Evolutionary conservation across 2,329 filamentous ascomycete species (phyloP), one percentile per base, ranked within the genome.

Genomic region (Fusarium coffeatum): DNA sequence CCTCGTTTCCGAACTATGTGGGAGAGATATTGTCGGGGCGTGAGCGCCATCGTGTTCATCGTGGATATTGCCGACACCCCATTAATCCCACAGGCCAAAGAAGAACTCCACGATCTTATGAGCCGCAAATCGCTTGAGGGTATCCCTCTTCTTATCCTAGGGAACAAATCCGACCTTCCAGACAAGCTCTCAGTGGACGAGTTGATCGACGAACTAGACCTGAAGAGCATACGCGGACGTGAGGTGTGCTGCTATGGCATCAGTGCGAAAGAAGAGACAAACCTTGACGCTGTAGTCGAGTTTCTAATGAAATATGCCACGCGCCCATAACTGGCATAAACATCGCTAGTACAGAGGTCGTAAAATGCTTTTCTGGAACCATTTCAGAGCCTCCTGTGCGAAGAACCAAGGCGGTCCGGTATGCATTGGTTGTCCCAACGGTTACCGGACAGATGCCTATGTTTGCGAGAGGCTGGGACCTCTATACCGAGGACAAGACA

Each of bases 241-340:
- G 96, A 99, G 81, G 95, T 99, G 74, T 97, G 93, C 83, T 98
- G 96, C 83, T 99, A 99, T 81, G 95, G 95, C 67, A 98, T 99
- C 83, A 98, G 94, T 80, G 96, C 95, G 66, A 98, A 98, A 82
- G 95, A 98, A 80, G 96, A 99, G 83, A 99, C 95, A 61, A 99
- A 99, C 82, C 89, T 99, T 71, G 95, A 99, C 78, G 96, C 95
- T 9, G 96, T 99, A 55, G 86, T 99, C 76, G 93, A 97, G 79
- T 99, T 96, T 93, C 85, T 99, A 79, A 95, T 99, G 80, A 95
- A 94, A 73, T 92, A 93, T 80, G 91, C 94, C 69, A 93, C 87
- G 78, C 90, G 90, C 82, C 94, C 74, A 68, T 76, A 59, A 74
- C 50, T 45, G 42, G 48, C 50, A 51, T 47, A 25, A 60, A 47